Evolutionary conservation across 768 basidiomycete species (phyloP), one percentile per base, ranked within the genome.

Genomic region (Leccinum pellstonianum): DNA sequence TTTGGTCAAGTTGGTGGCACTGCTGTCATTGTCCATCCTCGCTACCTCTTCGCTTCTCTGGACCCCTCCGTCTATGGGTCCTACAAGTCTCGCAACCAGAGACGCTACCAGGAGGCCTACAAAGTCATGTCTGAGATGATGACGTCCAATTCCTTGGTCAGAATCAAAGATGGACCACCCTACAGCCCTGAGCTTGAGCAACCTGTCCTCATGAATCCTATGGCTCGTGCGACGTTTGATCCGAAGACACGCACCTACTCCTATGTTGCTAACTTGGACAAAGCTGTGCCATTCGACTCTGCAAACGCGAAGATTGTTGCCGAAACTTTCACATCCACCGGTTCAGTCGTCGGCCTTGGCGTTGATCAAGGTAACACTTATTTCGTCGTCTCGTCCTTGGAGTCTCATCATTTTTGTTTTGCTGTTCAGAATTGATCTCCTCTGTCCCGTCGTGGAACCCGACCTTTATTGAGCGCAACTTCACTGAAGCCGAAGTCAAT

Each of bases 1-100:
- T 98, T 98, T 79, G 95, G 97, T 68, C 97, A 98, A 83, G 96
- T 98, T 62, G 97, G 97, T 55, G 97, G 97, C 56, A 91, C 86
- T 58, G 91, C 88, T 48, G 82, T 95, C 64, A 80, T 98, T 67
- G 71, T 98, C 53, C 88, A 98, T 73, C 95, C 97, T 62, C 90
- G 93, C 64, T 93, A 92, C 77, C 82, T 97, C 63, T 86, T 95
- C 63, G 96, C 89, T 43, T 81, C 90, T 10, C 77, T 98, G 38
- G 86, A 94, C 61, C 85, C 92, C 1, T 79, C 84, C n/a, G 74
- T 80, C 61, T 95, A 95, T 67, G 83, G 86, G 54, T 76, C 79
- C n/a, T 98, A 99, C 80, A 83, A 80, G 73, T 73, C 72, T 60
- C 86, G 81, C 69, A 90, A 89, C 74, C 82, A 76, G 51, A 77